Evolutionary conservation across 2,329 filamentous ascomycete species (phyloP).

Genomic region (Trichoderma aggressivum): DNA sequence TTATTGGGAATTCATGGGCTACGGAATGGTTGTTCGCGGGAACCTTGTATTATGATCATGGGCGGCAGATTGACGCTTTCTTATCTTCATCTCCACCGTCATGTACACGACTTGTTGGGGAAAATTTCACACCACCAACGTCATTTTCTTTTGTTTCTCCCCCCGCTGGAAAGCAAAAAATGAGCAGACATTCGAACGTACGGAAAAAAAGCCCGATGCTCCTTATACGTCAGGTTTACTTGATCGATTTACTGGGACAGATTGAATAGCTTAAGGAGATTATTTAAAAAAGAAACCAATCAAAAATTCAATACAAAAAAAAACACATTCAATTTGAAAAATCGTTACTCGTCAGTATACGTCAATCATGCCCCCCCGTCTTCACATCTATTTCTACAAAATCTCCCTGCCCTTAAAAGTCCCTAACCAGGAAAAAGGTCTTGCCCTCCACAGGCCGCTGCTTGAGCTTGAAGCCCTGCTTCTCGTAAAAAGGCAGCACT

Average conservation of each 20-base stretch:
- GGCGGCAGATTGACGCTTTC: neutral
- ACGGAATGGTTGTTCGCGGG: neutral
- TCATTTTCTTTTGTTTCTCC: neutral
- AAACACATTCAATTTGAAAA: neutral
- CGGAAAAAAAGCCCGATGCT: neutral
- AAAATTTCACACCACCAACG: neutral
- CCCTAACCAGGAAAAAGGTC: slow-evolving; percentile 42
- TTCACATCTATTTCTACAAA: neutral
- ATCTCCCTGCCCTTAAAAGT: slow-evolving; percentile 21
- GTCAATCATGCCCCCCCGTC: too few relatives aligned
- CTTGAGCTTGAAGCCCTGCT: slow-evolving; percentile 42
- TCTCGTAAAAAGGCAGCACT: slow-evolving; percentile 49
- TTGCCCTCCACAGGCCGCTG: slow-evolving; percentile 35
- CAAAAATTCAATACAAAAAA: neutral
- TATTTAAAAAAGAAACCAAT: neutral
- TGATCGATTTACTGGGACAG: neutral
- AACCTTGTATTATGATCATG: neutral
- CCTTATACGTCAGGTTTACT: neutral
- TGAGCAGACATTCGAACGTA: neutral
- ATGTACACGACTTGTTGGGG: neutral
- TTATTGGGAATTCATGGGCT: neutral
- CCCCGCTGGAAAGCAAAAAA: neutral
- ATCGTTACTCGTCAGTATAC: neutral
- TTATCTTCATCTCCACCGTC: neutral
- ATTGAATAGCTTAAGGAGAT: neutral